Evolutionary conservation across 257 asterid genomes (phyloP).

Genomic region (Salvia miltiorrhiza): DNA sequence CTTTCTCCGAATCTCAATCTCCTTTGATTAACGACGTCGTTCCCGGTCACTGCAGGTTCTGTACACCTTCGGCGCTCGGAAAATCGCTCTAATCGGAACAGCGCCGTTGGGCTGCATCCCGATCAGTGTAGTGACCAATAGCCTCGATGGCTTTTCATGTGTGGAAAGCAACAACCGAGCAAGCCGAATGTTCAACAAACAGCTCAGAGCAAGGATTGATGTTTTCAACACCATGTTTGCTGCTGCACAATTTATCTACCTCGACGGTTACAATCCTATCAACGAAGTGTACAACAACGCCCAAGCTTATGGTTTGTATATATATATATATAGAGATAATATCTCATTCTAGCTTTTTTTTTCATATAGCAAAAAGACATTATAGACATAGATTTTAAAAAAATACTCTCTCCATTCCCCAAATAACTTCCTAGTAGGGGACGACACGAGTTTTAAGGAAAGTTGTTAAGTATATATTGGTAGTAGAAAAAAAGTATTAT

Average conservation of each 20-base stretch:
- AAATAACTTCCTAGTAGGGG: no score
- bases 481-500: no score
- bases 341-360: no score
- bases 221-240: constrained; percentile 50
- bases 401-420: no score
- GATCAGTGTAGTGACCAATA: constrained; percentile 55
- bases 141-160: constrained; percentile 74
- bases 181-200: constrained; percentile 53
- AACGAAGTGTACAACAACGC: constrained; percentile 63
- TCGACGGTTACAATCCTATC: constrained; percentile 65
- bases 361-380: no score
- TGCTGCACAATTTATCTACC: constrained; percentile 58
- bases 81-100: constrained; percentile 57
- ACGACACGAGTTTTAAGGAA: no score
- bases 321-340: no score
- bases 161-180: constrained; percentile 56
- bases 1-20: background rate
- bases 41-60: constrained; percentile 39
- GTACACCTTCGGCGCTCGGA: constrained; percentile 71
- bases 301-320: constrained; percentile 42
- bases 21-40: no score
- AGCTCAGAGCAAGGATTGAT: constrained; percentile 51
- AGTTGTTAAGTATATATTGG: no score
- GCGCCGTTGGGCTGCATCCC: constrained; percentile 92
- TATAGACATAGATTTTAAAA: no score